Conservation (phyloP, 495 filamentous ascomycete species). For the Geoglossum glabrum region DNA sequence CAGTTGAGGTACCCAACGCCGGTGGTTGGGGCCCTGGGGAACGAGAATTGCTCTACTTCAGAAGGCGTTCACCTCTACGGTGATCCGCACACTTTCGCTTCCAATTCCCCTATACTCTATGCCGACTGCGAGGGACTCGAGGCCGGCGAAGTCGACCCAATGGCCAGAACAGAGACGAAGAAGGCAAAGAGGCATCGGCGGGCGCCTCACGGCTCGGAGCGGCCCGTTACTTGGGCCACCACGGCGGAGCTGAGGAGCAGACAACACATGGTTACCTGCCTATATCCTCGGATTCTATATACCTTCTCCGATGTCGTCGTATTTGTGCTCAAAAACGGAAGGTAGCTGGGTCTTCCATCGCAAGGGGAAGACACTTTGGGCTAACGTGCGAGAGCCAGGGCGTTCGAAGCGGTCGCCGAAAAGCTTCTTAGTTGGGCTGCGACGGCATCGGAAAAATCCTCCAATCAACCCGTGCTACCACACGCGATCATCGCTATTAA, state of each 20-base stretch:
- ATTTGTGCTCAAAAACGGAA: conserved; percentile 9
- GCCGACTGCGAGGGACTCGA: conserved; percentile 38
- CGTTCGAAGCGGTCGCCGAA: conserved; percentile 21
- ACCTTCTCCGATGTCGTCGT: background rate
- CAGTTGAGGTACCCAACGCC: conserved; percentile 9
- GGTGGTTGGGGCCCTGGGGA: conserved; percentile 18
- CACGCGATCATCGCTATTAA: conserved; percentile 35
- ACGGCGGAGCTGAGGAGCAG: conserved; percentile 20
- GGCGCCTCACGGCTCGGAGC: conserved; percentile 2
- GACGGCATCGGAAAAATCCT: conserved; percentile 27
- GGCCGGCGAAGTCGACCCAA: conserved; percentile 27
- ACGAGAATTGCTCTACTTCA: conserved; percentile 33
- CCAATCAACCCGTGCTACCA: conserved; percentile 33
- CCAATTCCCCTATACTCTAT: conserved; percentile 27
- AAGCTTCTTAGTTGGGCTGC: conserved; percentile 25
- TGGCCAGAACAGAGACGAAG: conserved; percentile 15
- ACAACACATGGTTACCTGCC: conserved; percentile 22
- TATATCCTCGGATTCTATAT: conserved; percentile 31
- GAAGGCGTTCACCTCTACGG: conserved; percentile 44
- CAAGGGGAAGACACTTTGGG: background rate
- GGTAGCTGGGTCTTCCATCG: conserved; percentile 1
- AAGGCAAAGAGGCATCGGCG: conserved; percentile 1
- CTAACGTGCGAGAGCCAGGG: conserved; percentile 7
- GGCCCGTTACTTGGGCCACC: conserved; percentile 23
- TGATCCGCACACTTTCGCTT: conserved; percentile 29